Evolutionary conservation across 352 stramenopile genomes (phyloP).

Genomic region (Phytophthora citricola): DNA sequence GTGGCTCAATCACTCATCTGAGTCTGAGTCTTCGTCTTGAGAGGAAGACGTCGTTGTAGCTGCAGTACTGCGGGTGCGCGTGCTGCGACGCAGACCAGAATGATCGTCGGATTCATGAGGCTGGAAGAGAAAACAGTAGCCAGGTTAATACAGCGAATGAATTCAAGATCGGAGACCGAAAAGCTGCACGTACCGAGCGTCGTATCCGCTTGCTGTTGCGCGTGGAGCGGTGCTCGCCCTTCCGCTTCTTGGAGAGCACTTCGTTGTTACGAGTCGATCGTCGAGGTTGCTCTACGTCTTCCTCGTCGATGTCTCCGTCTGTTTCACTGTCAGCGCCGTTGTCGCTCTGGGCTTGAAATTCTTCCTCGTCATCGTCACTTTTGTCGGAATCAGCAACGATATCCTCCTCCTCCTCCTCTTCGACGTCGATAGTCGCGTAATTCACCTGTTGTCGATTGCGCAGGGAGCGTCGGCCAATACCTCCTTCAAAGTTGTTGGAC

Average conservation of each 20-base stretch:
- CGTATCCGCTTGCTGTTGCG: slow-evolving; percentile 35
- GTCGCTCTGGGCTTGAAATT: slow-evolving; percentile 29
- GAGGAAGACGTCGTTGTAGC: slow-evolving; percentile 17
- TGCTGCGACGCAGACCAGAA: slow-evolving; percentile 32
- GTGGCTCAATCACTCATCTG: slow-evolving; percentile 14
- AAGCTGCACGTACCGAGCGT: slow-evolving; percentile 29
- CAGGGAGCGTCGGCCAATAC: slow-evolving; percentile 47
- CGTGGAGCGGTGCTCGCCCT: slow-evolving; percentile 6
- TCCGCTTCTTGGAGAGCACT: slow-evolving; percentile 25
- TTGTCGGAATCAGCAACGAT: slow-evolving; percentile 34
- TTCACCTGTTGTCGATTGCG: slow-evolving; percentile 56
- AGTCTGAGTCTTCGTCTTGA: slow-evolving; percentile 27
- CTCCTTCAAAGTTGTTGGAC: slow-evolving; percentile 26
- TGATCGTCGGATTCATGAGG: slow-evolving; percentile 16
- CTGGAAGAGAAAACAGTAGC: slow-evolving; percentile 9
- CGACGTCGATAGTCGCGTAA: slow-evolving; percentile 49
- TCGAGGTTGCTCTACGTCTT: slow-evolving; percentile 15
- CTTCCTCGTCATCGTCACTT: slow-evolving; percentile 38
- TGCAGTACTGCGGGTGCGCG: slow-evolving; percentile 18
- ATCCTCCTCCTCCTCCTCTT: slow-evolving; percentile 46
- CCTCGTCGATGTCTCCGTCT: slow-evolving; percentile 32
- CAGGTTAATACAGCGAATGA: slow-evolving; percentile 8
- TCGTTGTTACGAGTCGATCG: slow-evolving; percentile 17
- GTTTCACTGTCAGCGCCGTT: slow-evolving; percentile 32
- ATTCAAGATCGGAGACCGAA: background rate